These are phyloP conservation scores for Retiboletus fuscus DNA, from an alignment of 1,284 basidiomycete genomes.

Conservation along the genomic window DNA sequence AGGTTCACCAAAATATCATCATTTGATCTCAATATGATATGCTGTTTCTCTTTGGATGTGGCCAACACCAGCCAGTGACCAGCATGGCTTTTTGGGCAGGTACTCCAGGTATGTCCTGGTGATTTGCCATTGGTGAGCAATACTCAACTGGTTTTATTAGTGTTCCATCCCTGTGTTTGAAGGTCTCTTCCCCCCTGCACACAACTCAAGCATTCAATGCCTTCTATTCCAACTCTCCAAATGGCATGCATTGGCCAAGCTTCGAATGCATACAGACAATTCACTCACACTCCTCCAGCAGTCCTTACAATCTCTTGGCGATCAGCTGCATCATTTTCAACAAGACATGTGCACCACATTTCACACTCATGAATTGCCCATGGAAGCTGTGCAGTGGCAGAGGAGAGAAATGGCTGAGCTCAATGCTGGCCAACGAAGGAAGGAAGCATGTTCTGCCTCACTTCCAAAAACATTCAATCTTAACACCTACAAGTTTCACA, in stretches of 20 bases:
- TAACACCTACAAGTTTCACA: conserved; percentile 24
- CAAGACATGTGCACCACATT: not conserved
- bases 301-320: not conserved
- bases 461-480: conserved; percentile 20
- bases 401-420: conserved; percentile 6
- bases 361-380: not conserved
- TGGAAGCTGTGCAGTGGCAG: not conserved
- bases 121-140: not conserved
- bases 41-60: conserved; percentile 19
- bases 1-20: conserved; percentile 17
- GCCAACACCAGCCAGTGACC: no score
- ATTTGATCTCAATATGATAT: conserved; percentile 6
- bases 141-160: not conserved
- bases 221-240: conserved; percentile 21
- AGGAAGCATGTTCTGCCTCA: not conserved
- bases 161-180: conserved; percentile 16
- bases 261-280: conserved; percentile 1
- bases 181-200: conserved; percentile 11
- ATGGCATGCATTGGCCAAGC: conserved; percentile 22
- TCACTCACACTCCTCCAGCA: conserved; percentile 15
- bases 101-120: not conserved
- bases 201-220: not conserved
- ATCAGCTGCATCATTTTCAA: conserved; percentile 5
- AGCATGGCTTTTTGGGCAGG: no score
- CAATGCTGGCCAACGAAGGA: conserved; percentile 4